phyloP scores from a whole-genome alignment of 257 asterid species.

The Euphrasia confusa region DNA sequence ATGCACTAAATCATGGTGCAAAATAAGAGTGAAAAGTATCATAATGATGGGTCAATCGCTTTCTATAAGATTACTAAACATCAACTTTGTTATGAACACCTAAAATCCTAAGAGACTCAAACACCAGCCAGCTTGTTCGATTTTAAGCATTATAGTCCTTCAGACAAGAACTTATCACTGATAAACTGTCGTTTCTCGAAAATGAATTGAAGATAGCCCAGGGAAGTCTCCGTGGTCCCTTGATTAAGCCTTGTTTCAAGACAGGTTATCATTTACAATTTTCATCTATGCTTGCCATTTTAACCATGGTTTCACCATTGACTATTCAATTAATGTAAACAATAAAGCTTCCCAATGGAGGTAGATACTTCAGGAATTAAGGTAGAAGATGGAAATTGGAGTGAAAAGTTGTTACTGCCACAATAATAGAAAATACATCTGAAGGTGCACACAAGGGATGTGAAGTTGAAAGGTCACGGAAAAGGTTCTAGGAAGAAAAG shows the following conservation, averaged over 20 bases:
- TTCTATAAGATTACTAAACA: neutral
- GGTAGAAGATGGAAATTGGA: neutral
- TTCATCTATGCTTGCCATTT: no score
- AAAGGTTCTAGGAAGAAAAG: slow-evolving; percentile 2
- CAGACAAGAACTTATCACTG: neutral
- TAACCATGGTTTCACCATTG: neutral
- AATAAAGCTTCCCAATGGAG: neutral
- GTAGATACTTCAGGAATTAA: neutral
- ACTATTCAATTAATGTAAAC: neutral
- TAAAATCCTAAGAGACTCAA: neutral
- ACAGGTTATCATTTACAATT: neutral
- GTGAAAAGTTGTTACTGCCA: neutral
- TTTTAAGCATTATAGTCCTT: neutral
- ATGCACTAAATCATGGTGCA: no score
- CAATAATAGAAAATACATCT: neutral
- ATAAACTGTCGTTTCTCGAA: slow-evolving; percentile 1
- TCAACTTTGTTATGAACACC: neutral
- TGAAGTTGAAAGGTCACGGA: neutral
- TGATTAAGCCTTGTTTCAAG: neutral
- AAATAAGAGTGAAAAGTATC: no score
- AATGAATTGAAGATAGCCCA: neutral
- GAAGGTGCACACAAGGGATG: neutral
- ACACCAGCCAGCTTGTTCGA: slow-evolving; percentile 3
- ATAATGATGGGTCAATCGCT: no score
- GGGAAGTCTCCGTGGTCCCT: neutral